Evolutionary conservation across 2,329 filamentous ascomycete genomes (phyloP), one percentile per base, ranked within the genome.

Genomic region (Hypomyces perniciosus): DNA sequence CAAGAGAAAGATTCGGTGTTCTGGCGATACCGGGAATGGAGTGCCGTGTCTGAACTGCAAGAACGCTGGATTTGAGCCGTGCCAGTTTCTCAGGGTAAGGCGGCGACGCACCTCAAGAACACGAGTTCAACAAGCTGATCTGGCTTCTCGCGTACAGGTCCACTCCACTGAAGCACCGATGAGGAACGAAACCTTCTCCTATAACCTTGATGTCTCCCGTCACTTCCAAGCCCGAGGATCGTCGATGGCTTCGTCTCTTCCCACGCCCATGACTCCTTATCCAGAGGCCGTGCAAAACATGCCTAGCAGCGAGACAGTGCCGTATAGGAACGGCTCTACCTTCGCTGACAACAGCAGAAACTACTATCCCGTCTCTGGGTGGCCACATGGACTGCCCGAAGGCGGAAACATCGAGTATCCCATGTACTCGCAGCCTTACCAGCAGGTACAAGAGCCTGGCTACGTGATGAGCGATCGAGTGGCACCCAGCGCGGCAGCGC

Each of bases 1-100:
- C 54, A 91, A 92, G 72, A 82, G 92, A 53, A 97, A 97, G 75
- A 97, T 97, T 61, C 86, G 89, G 59, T 97, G 92, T 72, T 95
- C 88, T 62, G 92, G 92, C 40, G 90, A 96, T 64, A 76, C 79
- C 33, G 87, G 86, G 31, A 81, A 85, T 61, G 86, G 86, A n/a
- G 71, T 75, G 37, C 83, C 85, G n/a, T 97, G 92, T 68, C 75
- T 79, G 8, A 95, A 91, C 67, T 97, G 92, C 73, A 86, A 83
- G 61, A 82, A 76, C 54, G 85, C 91, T 47, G 86, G 86, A 9
- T 73, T 79, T 28, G 80, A 84, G 26, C 73, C 77, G 5, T 96
- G 92, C 65, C 80, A 85, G 51, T 96, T 95, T 63, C 74, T 95
- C 56, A 80, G 92, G 68, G 92, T 95, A 76, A 64, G 69, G 61